A percentile compares a stretch with the other conserved stretches of the same genome.
phyloP scores from a whole-genome alignment of 495 filamentous ascomycete genomes.

The Barbatosphaeria neglecta region DNA sequence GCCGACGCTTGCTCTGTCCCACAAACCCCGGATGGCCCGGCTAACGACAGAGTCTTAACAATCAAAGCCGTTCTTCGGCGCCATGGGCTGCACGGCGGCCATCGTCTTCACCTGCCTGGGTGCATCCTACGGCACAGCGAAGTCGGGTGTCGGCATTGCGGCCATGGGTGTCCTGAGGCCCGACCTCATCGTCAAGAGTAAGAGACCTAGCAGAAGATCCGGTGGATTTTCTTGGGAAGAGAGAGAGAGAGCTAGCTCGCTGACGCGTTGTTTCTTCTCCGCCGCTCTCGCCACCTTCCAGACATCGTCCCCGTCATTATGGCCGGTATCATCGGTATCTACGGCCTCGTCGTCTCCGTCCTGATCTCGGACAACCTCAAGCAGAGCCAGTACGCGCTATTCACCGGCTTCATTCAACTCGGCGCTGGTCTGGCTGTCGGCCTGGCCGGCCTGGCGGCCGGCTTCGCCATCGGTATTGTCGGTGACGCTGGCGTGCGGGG shows the following conservation, averaged over 20 bases:
- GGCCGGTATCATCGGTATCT: constrained; percentile 99
- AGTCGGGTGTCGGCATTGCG: constrained; percentile 97
- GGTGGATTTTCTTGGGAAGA: too few species aligned
- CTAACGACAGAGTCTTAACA: constrained; percentile 27
- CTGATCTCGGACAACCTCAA: constrained; percentile 84
- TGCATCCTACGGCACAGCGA: constrained; percentile 96
- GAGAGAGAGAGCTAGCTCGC: not conserved
- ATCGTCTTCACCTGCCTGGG: constrained; percentile 99
- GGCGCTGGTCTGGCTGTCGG: constrained; percentile 95
- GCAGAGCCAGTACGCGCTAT: constrained; percentile 68
- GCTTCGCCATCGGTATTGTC: constrained; percentile 98
- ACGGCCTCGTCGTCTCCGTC: constrained; percentile 97
- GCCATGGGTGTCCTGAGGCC: constrained; percentile 96
- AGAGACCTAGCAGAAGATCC: too few species aligned
- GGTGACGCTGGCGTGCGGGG: constrained; percentile 98
- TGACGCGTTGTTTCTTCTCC: constrained; percentile 9
- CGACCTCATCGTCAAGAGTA: constrained; percentile 99
- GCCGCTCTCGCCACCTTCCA: constrained; percentile 18
- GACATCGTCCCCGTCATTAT: constrained; percentile 99
- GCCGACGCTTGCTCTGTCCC: constrained; percentile 2
- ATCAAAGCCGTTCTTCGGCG: constrained; percentile 91
- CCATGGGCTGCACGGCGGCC: constrained; percentile 95
- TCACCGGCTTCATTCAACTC: constrained; percentile 92
- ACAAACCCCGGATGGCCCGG: not conserved
- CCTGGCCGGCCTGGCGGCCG: constrained; percentile 92